Percentiles rank a stretch among this genome's conserved stretches.
Conservation (phyloP, 306 rosid species). For the Medicago ruthenica region DNA sequence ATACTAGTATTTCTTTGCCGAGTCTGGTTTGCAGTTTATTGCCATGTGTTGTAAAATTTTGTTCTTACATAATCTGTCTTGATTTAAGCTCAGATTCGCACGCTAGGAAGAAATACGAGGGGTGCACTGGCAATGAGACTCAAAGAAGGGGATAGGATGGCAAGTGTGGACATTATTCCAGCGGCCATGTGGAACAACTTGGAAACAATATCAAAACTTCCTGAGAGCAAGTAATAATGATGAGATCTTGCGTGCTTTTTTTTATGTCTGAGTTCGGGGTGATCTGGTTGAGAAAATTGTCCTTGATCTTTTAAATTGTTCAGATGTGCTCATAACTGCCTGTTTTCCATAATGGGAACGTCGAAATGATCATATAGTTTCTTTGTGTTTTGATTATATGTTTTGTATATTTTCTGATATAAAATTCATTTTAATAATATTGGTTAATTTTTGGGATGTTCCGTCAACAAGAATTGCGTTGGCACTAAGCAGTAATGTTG, state of each 20-base stretch:
- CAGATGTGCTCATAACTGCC: constrained; percentile 4
- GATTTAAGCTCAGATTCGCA: constrained; percentile 71
- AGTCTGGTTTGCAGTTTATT: constrained; percentile 15
- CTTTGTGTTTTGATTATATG: not conserved
- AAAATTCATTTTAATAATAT: constrained; percentile 23
- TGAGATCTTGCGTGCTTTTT: constrained; percentile 20
- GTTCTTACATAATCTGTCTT: constrained; percentile 29
- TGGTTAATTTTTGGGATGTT: constrained; percentile 15
- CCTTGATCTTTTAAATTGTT: constrained; percentile 15
- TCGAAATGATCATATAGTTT: constrained; percentile 5
- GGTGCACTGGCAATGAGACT: constrained; percentile 93
- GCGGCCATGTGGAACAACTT: constrained; percentile 73
- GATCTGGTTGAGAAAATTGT: constrained; percentile 31
- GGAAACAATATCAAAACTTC: constrained; percentile 53
- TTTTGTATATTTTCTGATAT: not conserved
- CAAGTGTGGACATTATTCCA: constrained; percentile 89
- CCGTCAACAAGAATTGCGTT: constrained; percentile 11
- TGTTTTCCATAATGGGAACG: not conserved
- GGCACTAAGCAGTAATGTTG: not conserved
- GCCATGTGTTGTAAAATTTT: constrained; percentile 29
- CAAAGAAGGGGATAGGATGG: constrained; percentile 84
- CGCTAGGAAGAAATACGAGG: constrained; percentile 85
- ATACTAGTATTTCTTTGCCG: not conserved
- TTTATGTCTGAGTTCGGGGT: constrained; percentile 11
- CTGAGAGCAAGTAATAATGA: constrained; percentile 58